Conservation (phyloP, 306 rosid genomes). For the Sphenostylis stenocarpa region DNA sequence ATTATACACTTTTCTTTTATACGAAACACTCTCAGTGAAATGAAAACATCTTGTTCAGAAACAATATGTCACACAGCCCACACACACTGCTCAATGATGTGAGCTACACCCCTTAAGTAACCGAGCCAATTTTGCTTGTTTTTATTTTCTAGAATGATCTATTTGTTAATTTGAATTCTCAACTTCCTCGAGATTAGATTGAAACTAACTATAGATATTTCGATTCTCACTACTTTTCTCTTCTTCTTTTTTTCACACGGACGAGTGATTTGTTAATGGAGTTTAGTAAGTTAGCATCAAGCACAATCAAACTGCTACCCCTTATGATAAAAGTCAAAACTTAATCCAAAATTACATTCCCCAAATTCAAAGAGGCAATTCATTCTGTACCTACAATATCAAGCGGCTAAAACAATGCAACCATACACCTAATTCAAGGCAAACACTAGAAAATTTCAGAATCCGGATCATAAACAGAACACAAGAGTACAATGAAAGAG, state of each 20-base stretch:
- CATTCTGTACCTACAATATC: not conserved
- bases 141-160: no score
- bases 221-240: no score
- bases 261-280: no score
- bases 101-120: no score
- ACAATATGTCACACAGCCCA: not conserved
- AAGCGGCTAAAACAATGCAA: conserved; percentile 15
- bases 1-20: not conserved
- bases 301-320: conserved; percentile 18
- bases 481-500: not conserved
- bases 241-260: no score
- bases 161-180: no score
- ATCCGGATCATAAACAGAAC: not conserved
- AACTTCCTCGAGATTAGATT: no score
- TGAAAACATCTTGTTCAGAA: conserved; percentile 12
- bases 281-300: not conserved
- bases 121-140: no score
- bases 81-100: no score
- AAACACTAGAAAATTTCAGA: not conserved
- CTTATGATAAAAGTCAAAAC: not conserved
- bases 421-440: conserved; percentile 16
- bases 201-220: no score
- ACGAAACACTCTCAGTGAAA: conserved; percentile 11
- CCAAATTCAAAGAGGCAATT: not conserved
- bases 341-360: conserved; percentile 4